These are phyloP conservation scores for Protomyces inundatus DNA, from an alignment of 1,139 yeast genomes.

Conservation along the genomic window DNA sequence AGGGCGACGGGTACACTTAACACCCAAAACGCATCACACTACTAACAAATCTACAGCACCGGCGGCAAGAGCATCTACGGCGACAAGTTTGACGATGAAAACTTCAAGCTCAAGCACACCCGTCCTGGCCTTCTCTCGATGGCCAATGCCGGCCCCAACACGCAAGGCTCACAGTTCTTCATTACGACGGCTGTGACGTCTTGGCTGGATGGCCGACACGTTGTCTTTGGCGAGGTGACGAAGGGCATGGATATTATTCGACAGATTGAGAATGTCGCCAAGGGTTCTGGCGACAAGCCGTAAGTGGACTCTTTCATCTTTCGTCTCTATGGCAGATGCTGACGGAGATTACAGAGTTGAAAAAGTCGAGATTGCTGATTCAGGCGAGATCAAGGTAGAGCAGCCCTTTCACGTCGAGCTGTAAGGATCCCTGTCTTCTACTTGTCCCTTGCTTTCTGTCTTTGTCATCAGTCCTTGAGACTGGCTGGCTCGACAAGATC, in stretches of 20 bases:
- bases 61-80: conserved; percentile 97
- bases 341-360: conserved; percentile 35
- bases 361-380: conserved; percentile 66
- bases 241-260: conserved; percentile 79
- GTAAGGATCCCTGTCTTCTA: not conserved
- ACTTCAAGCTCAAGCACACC: conserved; percentile 73
- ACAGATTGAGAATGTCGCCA: conserved; percentile 51
- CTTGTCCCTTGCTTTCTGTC: too few species aligned
- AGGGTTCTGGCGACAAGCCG: conserved; percentile 52
- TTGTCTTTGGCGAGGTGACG: conserved; percentile 86
- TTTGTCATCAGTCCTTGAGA: too few species aligned
- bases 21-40: too few species aligned
- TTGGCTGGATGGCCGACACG: conserved; percentile 86
- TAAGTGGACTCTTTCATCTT: not conserved
- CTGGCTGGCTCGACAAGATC: too few species aligned
- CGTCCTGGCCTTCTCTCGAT: conserved; percentile 72
- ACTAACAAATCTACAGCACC: conserved; percentile 49
- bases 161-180: conserved; percentile 94
- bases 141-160: conserved; percentile 91
- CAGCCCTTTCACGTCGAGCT: conserved; percentile 24
- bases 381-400: conserved; percentile 60
- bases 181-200: conserved; percentile 69
- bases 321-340: not conserved
- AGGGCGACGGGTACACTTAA: not conserved
- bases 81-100: conserved; percentile 82